phyloP scores from a whole-genome alignment of 2,329 filamentous ascomycete species.

The Venturia oleaginea region DNA sequence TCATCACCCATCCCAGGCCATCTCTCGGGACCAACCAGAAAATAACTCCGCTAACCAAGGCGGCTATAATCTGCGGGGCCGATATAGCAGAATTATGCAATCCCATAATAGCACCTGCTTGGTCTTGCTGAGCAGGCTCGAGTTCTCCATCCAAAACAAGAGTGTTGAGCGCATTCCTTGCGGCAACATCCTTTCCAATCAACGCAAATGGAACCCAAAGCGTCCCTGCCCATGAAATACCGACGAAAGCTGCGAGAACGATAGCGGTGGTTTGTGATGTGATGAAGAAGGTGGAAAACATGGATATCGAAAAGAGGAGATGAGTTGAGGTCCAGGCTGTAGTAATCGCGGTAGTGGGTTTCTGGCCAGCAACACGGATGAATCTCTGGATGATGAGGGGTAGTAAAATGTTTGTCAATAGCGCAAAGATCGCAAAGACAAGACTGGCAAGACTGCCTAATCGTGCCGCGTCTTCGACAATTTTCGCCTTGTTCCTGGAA shows the following conservation, averaged over 20 bases:
- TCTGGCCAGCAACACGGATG: background rate
- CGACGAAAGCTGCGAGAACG: slow-evolving; percentile 13
- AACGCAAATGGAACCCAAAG: slow-evolving; percentile 25
- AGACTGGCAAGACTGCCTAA: slow-evolving; percentile 12
- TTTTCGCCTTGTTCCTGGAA: background rate
- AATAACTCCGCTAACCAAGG: slow-evolving; percentile 9
- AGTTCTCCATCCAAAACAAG: slow-evolving; percentile 6
- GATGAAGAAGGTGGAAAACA: slow-evolving; percentile 9
- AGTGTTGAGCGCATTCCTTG: slow-evolving; percentile 3
- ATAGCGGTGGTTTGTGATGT: slow-evolving; percentile 3
- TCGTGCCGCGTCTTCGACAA: slow-evolving; percentile 12
- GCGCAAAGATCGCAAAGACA: slow-evolving; percentile 7
- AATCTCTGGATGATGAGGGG: slow-evolving; percentile 14
- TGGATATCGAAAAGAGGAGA: slow-evolving; percentile 7
- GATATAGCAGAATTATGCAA: slow-evolving; percentile 18
- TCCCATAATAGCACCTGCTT: slow-evolving; percentile 17
- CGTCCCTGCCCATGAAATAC: slow-evolving; percentile 24
- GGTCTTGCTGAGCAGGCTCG: slow-evolving; percentile 14
- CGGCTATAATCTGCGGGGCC: slow-evolving; percentile 18
- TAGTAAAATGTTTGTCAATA: slow-evolving; percentile 7
- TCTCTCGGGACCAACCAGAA: slow-evolving; percentile 10
- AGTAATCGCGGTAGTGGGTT: background rate
- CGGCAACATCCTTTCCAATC: slow-evolving; percentile 21
- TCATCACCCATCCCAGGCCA: slow-evolving; percentile 13
- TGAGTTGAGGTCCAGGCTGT: slow-evolving; percentile 7